A percentile compares a stretch with the other conserved stretches of the same genome.
Conservation (phyloP, 148 eudicot genomes). For the Vaccinium vitisidaea region DNA sequence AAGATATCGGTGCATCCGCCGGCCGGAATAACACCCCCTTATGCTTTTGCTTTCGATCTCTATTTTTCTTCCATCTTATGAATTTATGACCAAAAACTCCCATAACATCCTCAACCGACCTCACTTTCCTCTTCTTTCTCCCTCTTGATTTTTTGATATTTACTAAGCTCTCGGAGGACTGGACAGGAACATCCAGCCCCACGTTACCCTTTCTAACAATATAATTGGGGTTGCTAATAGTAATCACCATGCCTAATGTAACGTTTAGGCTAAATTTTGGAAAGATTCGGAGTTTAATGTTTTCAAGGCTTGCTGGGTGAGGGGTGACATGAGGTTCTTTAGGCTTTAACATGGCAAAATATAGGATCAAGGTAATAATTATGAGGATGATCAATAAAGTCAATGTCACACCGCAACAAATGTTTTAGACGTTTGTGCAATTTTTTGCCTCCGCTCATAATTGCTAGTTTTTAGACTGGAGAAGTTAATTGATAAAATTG, state of each 20-base stretch:
- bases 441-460: background rate
- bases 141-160: too few relatives aligned
- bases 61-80: too few relatives aligned
- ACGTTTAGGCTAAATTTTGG: slow-evolving; percentile 28
- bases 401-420: slow-evolving; percentile 17
- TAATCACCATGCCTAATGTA: slow-evolving; percentile 19
- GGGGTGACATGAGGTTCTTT: slow-evolving; percentile 26
- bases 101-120: too few relatives aligned
- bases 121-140: too few relatives aligned
- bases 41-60: too few relatives aligned
- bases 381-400: slow-evolving; percentile 14
- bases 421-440: slow-evolving; percentile 23
- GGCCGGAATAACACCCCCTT: too few relatives aligned
- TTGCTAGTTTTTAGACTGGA: background rate
- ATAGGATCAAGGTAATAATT: slow-evolving; percentile 21
- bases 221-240: slow-evolving; percentile 24
- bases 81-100: too few relatives aligned
- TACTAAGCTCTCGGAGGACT: too few relatives aligned
- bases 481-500: background rate
- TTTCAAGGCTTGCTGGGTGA: slow-evolving; percentile 24
- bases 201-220: too few relatives aligned
- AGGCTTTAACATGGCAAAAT: slow-evolving; percentile 28
- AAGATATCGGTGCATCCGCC: too few relatives aligned
- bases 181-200: too few relatives aligned
- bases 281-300: slow-evolving; percentile 19